A percentile compares a stretch with the other conserved stretches of the same genome.
These are phyloP conservation scores for Vitellaria paradoxa DNA, from an alignment of 179 eudicot genomes.

Conservation along the genomic window DNA sequence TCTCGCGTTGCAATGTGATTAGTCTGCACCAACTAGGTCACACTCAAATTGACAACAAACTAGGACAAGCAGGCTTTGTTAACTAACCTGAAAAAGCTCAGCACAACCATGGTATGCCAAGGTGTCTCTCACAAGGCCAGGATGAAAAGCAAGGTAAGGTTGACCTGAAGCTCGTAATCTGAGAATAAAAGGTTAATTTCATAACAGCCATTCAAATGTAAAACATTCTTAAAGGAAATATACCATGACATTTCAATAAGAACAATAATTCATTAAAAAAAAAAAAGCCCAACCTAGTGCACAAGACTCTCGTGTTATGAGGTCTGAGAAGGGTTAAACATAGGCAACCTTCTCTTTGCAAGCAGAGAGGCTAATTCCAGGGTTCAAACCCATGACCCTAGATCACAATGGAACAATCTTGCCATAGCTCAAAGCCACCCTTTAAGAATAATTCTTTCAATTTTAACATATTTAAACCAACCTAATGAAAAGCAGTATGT, in stretches of 20 bases:
- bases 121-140: conserved; percentile 83
- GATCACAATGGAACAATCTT: no score
- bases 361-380: no score
- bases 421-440: no score
- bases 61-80: background rate
- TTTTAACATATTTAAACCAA: background rate
- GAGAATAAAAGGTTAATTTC: conserved; percentile 17
- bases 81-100: conserved; percentile 87
- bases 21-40: background rate
- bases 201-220: background rate
- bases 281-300: no score
- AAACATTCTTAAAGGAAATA: background rate
- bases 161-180: conserved; percentile 84
- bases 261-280: background rate
- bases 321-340: no score
- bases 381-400: no score
- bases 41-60: background rate
- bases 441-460: no score
- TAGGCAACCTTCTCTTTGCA: no score
- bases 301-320: no score
- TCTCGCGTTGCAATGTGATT: background rate
- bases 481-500: background rate
- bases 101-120: conserved; percentile 97
- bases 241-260: background rate
- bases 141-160: conserved; percentile 87